Percentiles rank a stretch among this genome's conserved stretches.
These are phyloP conservation scores for Kregervanrija delftensis DNA, from an alignment of 805 yeast genomes.

Conservation along the genomic window DNA sequence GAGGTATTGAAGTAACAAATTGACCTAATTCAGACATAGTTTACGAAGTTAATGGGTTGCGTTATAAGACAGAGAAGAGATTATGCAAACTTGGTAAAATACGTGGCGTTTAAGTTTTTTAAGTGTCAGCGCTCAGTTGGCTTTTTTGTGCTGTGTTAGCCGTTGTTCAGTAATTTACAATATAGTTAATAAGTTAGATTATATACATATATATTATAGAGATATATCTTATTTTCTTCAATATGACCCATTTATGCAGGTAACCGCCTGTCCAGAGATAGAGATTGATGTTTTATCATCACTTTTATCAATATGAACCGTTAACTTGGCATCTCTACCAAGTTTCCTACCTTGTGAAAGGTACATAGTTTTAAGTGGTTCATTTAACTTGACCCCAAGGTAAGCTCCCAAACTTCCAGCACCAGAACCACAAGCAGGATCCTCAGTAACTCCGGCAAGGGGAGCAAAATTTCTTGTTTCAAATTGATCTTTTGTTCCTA, in stretches of 20 bases:
- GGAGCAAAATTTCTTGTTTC: constrained; percentile 40
- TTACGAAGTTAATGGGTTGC: neutral
- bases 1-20: constrained; percentile 45
- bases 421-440: constrained; percentile 54
- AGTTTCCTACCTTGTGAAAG: constrained; percentile 1
- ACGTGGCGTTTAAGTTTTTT: no score
- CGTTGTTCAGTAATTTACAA: no score
- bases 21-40: constrained; percentile 28
- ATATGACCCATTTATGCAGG: constrained; percentile 4
- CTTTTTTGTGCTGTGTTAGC: no score
- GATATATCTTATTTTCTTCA: no score
- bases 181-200: no score
- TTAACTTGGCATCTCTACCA: constrained; percentile 3
- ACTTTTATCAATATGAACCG: neutral
- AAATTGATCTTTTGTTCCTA: neutral
- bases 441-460: constrained; percentile 32
- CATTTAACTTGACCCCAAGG: neutral
- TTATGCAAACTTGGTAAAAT: neutral
- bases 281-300: neutral
- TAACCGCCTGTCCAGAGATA: constrained; percentile 5
- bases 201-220: no score
- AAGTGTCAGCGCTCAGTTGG: no score
- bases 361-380: neutral
- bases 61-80: neutral
- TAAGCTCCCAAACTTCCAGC: constrained; percentile 16